A percentile compares a stretch with the other conserved stretches of the same genome.
Evolutionary conservation across 441 rosid species (phyloP).

Genomic region (Capsella rubella): DNA sequence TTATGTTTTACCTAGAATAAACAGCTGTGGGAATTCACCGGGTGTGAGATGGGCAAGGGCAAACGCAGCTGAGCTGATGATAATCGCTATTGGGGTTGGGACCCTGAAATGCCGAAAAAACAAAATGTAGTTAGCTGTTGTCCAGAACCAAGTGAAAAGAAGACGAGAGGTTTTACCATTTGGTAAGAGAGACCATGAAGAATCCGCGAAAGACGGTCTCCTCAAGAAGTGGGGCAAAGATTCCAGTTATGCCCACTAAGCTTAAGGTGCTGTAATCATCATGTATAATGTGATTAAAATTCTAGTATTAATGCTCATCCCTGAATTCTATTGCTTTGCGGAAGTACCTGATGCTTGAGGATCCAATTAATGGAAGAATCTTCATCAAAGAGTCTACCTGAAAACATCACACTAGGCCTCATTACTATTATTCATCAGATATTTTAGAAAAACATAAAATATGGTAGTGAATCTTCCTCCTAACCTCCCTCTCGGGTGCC

Average conservation of each 20-base stretch:
- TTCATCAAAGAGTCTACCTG: conserved; percentile 63
- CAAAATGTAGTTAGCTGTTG: conserved; percentile 10
- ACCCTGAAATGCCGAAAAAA: conserved; percentile 53
- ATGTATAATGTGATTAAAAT: conserved; percentile 5
- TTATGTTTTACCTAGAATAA: conserved; percentile 63
- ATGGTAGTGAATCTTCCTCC: conserved; percentile 30
- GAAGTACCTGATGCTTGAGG: conserved; percentile 55
- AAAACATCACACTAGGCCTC: conserved; percentile 34
- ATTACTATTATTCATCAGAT: conserved; percentile 14
- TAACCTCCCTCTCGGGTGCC: conserved; percentile 71
- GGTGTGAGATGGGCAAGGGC: conserved; percentile 91
- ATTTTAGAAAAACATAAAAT: background rate
- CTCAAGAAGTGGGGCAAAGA: conserved; percentile 92
- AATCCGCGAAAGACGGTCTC: conserved; percentile 95
- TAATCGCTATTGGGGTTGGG: conserved; percentile 78
- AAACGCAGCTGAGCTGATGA: conserved; percentile 87
- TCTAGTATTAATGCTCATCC: background rate
- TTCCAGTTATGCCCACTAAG: conserved; percentile 81
- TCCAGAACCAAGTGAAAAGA: background rate
- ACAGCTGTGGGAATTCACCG: conserved; percentile 88
- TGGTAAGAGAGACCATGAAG: conserved; percentile 87
- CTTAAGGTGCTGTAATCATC: conserved; percentile 70
- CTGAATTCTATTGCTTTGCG: background rate
- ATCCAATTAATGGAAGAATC: conserved; percentile 63
- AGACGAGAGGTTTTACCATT: conserved; percentile 60